Percentiles rank a stretch among this genome's conserved stretches.
Evolutionary conservation across 2,329 filamentous ascomycete genomes (phyloP).

Genomic region (Sclerotinia trifoliorum): DNA sequence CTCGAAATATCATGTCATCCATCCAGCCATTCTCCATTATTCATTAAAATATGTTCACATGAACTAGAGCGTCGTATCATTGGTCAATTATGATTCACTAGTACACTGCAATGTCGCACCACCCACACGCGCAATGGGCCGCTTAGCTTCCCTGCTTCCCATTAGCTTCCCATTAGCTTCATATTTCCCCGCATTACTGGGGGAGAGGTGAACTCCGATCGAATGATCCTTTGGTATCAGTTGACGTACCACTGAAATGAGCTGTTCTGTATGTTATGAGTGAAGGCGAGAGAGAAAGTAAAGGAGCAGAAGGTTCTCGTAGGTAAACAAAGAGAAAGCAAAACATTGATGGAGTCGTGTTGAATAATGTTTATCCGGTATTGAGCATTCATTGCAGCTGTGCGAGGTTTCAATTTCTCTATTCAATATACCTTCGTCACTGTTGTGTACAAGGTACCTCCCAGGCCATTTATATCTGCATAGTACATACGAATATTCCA

Average conservation of each 20-base stretch:
- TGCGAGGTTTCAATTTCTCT: not conserved
- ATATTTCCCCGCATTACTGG: constrained; percentile 13
- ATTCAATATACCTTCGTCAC: not conserved
- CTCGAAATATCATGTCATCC: no score
- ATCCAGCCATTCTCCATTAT: no score
- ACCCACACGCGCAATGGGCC: not conserved
- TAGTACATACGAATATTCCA: not conserved
- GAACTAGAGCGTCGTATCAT: no score
- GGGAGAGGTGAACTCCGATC: constrained; percentile 2
- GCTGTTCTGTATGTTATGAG: not conserved
- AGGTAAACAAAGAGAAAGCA: not conserved
- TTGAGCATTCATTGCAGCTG: not conserved
- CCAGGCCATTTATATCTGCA: not conserved
- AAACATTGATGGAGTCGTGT: no score
- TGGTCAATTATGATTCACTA: not conserved
- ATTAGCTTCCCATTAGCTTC: not conserved
- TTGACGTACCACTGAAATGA: not conserved
- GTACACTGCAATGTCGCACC: not conserved
- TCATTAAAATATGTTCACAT: no score
- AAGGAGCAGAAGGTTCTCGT: not conserved
- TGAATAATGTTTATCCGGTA: no score
- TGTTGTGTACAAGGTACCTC: not conserved
- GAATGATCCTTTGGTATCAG: not conserved
- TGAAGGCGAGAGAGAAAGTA: not conserved
- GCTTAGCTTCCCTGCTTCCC: constrained; percentile 2